These are phyloP conservation scores for Phytophthora niederhauseri DNA, from an alignment of 352 stramenopile genomes.

Conservation along the genomic window DNA sequence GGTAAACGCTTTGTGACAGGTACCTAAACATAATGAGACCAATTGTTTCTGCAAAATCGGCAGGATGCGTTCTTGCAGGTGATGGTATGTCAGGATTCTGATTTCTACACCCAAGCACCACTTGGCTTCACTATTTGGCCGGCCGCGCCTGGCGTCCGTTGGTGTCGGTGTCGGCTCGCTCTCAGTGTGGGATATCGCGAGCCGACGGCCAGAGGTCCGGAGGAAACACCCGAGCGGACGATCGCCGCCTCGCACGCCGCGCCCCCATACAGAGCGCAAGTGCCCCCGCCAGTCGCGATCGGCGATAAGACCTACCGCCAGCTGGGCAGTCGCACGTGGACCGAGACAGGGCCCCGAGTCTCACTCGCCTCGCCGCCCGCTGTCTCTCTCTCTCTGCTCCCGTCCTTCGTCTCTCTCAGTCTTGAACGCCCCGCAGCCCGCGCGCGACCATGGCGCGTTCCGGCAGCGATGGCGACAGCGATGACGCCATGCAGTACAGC, in stretches of 20 bases:
- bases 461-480: slow-evolving; percentile 60
- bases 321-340: slow-evolving; percentile 37
- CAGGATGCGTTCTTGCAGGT: neutral
- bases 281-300: slow-evolving; percentile 29
- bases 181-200: slow-evolving; percentile 40
- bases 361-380: slow-evolving; percentile 9
- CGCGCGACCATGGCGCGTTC: slow-evolving; percentile 48
- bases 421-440: slow-evolving; percentile 37
- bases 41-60: neutral
- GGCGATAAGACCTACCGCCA: slow-evolving; percentile 37
- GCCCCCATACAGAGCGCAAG: neutral
- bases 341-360: slow-evolving; percentile 20
- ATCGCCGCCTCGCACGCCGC: slow-evolving; percentile 5
- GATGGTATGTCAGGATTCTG: neutral
- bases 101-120: slow-evolving; percentile 3
- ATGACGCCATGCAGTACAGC: slow-evolving; percentile 65
- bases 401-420: slow-evolving; percentile 24
- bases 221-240: slow-evolving; percentile 32
- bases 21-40: too few species aligned
- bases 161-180: slow-evolving; percentile 11
- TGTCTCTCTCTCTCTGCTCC: slow-evolving; percentile 22
- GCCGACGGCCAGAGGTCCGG: slow-evolving; percentile 29
- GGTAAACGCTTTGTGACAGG: neutral
- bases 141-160: slow-evolving; percentile 10
- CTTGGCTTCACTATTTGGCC: neutral